Base-by-base conservation (phyloP, 2,329 filamentous ascomycete species). In the Trichophyton equinum region DNA sequence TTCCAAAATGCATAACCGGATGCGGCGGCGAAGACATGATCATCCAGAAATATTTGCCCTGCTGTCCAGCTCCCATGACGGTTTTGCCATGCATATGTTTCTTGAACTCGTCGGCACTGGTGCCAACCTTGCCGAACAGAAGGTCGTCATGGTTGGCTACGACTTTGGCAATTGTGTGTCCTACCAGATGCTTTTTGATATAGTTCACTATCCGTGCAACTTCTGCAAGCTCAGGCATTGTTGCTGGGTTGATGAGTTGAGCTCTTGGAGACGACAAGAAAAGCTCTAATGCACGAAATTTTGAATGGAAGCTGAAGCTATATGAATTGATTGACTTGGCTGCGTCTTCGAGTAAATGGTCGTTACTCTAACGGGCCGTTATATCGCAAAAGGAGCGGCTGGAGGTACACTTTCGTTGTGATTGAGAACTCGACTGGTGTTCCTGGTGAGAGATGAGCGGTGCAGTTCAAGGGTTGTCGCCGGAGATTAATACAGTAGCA, bases 41-140 rank as follows among this genome's bases (percentile, higher is more conserved):
- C 22, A 97, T 79, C 79, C 94, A 99, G 73, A 99, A 97, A 71
- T 97, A 97, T 81, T 97, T 99, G 8, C 94, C 94, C 72, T 96
- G 94, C 62, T 88, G 90, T 3, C 88, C 88, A 3, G 88, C 88
- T 60, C 80, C 81, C 46, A 81, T 67, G 36, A 87, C 84, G 69
- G 84, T 89, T 69, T 88, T 92, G 3, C 89, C 90, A 2, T 80
- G 80, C 69, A 96, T 78, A 0, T 87, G 85, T 60, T 83, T 81
- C 67, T 88, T 79, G 64, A 99, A 91, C 33, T 86, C 87, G 0
- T 82, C 73, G 0, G 86, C 89, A 18, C 82, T 89, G 0, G 88
- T 95, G 33, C 91, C 91, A 20, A 85, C 91, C 74, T 97, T 96
- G 67, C 91, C 91, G 73, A 91, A 99, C 4, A 99, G 82, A 70